These are phyloP conservation scores for Diaporthe humulicola DNA, from an alignment of 2,329 filamentous ascomycete species.

Conservation along the genomic window DNA sequence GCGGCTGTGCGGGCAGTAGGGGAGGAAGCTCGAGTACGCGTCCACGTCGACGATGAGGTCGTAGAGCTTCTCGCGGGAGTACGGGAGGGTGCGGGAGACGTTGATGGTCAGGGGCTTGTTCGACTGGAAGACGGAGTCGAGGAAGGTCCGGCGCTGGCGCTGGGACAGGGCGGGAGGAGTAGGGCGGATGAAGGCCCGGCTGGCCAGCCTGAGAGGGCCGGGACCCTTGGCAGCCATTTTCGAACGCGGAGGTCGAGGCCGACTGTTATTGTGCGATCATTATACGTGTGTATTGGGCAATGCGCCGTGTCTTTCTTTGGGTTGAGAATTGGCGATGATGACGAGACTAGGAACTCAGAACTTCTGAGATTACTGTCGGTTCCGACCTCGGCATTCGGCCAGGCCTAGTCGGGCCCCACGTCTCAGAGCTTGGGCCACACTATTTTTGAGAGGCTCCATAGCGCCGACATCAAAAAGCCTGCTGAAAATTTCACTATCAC, in stretches of 20 bases:
- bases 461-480: constrained; percentile 17
- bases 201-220: constrained; percentile 31
- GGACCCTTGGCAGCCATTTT: constrained; percentile 35
- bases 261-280: constrained; percentile 31
- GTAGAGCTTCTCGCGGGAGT: constrained; percentile 80
- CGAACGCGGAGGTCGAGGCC: neutral
- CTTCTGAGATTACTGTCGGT: constrained; percentile 27
- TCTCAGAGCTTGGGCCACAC: constrained; percentile 20
- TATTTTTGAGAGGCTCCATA: constrained; percentile 22
- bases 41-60: constrained; percentile 89
- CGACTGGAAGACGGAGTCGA: constrained; percentile 44
- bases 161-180: neutral
- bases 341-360: constrained; percentile 20
- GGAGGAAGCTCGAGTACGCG: constrained; percentile 88
- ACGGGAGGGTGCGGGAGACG: constrained; percentile 82
- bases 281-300: neutral
- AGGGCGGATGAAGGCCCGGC: neutral
- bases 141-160: constrained; percentile 36
- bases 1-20: constrained; percentile 83
- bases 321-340: constrained; percentile 13
- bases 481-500: constrained; percentile 37
- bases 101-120: constrained; percentile 71
- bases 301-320: neutral
- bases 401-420: neutral
- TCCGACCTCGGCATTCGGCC: constrained; percentile 37